Percentiles rank a stretch among this genome's conserved stretches.
phyloP scores from a whole-genome alignment of 2,329 filamentous ascomycete species.

The Calonectria montana region DNA sequence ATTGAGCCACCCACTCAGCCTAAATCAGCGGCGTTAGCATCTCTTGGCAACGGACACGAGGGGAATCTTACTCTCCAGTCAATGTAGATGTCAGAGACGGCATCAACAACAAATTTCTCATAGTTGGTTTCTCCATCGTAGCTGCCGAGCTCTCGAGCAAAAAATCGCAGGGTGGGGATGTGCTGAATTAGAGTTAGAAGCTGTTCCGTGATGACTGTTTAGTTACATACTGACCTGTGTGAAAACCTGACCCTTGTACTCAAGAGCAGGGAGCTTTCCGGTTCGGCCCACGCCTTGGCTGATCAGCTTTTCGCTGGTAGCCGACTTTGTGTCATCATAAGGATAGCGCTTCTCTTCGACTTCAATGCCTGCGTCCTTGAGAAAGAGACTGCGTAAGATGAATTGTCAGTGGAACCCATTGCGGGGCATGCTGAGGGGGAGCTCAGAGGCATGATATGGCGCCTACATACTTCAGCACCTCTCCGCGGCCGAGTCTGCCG shows the following conservation, averaged over 20 bases:
- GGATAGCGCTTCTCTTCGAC: slow-evolving; percentile 33
- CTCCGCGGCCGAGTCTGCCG: slow-evolving; percentile 42
- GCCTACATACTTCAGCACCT: slow-evolving; percentile 41
- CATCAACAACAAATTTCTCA: slow-evolving; percentile 52
- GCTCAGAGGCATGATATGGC: neutral
- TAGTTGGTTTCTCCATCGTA: slow-evolving; percentile 51
- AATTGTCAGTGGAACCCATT: neutral
- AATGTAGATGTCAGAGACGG: slow-evolving; percentile 51
- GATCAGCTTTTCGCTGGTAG: slow-evolving; percentile 41
- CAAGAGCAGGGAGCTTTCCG: slow-evolving; percentile 48
- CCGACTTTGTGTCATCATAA: slow-evolving; percentile 25
- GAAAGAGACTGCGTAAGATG: slow-evolving; percentile 22
- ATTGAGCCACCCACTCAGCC: slow-evolving; percentile 42
- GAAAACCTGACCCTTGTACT: slow-evolving; percentile 48
- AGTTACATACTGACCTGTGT: slow-evolving; percentile 22
- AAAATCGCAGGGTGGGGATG: slow-evolving; percentile 48
- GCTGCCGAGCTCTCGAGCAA: slow-evolving; percentile 47
- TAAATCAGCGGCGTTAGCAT: neutral
- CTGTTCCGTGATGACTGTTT: neutral
- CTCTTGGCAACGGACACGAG: accelerated
- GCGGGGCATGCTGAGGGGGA: no score
- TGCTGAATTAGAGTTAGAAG: neutral
- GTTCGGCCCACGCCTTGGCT: slow-evolving; percentile 43
- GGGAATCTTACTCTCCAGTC: slow-evolving; percentile 51
- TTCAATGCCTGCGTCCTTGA: slow-evolving; percentile 30